Percentiles rank a stretch among this genome's conserved stretches.
Evolutionary conservation across 768 basidiomycete species (phyloP).

Genomic region (Boletus sp.): DNA sequence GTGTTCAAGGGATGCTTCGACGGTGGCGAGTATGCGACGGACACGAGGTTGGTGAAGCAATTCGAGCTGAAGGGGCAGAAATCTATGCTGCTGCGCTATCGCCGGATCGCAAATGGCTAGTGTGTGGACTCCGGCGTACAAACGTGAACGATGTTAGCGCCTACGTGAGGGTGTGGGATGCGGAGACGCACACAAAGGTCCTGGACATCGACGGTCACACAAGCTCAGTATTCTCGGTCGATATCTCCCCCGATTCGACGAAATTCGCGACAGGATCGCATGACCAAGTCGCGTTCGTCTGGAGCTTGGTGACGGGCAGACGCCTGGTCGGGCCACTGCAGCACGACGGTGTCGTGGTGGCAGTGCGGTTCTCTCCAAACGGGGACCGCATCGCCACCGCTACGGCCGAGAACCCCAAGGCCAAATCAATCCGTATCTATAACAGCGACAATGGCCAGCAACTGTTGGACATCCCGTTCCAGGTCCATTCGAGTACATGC

Average conservation of each 20-base stretch:
- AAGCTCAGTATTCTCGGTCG: background rate
- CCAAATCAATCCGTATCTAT: background rate
- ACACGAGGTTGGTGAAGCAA: background rate
- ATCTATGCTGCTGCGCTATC: background rate
- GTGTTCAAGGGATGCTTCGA: background rate
- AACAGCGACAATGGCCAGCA: background rate
- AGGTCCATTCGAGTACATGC: background rate
- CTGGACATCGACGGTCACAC: background rate
- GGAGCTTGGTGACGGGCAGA: background rate
- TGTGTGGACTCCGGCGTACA: background rate
- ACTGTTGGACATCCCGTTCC: background rate
- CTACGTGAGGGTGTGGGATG: slow-evolving; percentile 1
- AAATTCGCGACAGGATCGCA: background rate
- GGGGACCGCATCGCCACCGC: background rate
- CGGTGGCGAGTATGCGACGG: background rate
- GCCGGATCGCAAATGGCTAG: background rate
- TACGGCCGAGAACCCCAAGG: background rate
- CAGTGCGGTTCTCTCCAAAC: background rate
- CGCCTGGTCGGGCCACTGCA: background rate
- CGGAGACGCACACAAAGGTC: background rate
- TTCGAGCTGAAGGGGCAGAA: background rate
- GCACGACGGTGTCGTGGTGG: background rate
- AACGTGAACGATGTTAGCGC: background rate
- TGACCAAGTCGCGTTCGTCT: background rate
- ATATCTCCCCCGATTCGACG: background rate